Evolutionary conservation across 768 basidiomycete species (phyloP).

Genomic region (Xerocomellus dryophilus): DNA sequence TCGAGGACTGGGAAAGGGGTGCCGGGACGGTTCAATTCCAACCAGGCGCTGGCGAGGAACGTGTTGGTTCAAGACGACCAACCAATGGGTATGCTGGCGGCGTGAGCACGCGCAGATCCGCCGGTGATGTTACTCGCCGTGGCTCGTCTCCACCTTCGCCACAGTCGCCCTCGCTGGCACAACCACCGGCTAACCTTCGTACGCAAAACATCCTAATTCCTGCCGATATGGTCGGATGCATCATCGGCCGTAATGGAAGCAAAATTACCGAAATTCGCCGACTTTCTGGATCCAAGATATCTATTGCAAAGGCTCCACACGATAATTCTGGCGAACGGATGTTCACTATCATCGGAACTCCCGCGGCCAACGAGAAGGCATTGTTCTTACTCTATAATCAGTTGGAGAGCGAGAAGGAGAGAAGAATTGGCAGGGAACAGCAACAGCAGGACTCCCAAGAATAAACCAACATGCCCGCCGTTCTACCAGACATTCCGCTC

Average conservation of each 20-base stretch:
- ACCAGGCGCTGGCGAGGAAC: constrained; percentile 79
- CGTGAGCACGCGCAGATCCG: constrained; percentile 55
- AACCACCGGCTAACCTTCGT: constrained; percentile 76
- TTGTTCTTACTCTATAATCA: constrained; percentile 97
- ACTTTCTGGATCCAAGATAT: constrained; percentile 95
- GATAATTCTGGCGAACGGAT: constrained; percentile 99
- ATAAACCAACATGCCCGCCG: constrained; percentile 10
- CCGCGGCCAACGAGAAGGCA: constrained; percentile 96
- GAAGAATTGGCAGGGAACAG: constrained; percentile 81
- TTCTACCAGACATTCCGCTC: background rate
- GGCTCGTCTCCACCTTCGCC: constrained; percentile 41
- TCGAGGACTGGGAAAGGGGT: constrained; percentile 96
- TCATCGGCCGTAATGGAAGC: constrained; percentile 93
- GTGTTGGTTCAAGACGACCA: constrained; percentile 48
- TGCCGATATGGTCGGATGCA: constrained; percentile 97
- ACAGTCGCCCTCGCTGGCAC: constrained; percentile 46
- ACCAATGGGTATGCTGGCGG: constrained; percentile 52
- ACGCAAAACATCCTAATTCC: constrained; percentile 99
- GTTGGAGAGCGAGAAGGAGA: constrained; percentile 93
- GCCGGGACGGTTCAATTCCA: constrained; percentile 94
- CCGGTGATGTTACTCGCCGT: constrained; percentile 51
- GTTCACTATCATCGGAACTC: constrained; percentile 98
- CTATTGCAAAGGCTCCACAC: constrained; percentile 98
- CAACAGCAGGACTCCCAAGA: constrained; percentile 73
- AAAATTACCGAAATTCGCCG: constrained; percentile 99